Base-by-base conservation (phyloP, 345 rosid genomes). In the Citrus sp. region DNA sequence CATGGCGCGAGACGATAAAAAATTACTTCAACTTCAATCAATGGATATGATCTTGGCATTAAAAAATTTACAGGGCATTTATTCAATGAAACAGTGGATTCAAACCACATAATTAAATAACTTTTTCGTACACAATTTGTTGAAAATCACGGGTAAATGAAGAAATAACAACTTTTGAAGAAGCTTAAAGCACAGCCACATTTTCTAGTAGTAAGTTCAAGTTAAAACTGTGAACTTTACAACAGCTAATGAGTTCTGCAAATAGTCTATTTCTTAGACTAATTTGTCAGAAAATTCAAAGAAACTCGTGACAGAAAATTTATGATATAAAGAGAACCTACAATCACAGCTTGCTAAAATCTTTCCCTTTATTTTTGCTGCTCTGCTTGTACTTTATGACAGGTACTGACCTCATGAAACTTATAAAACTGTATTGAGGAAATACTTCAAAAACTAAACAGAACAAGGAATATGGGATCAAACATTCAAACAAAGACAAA, bases 121-220 rank as follows among this genome's bases (percentile, higher is more conserved):
- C 70, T 51, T 24, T 71, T 72, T 62, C 35, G 19, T 14, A 56
- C 77, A 46, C 28, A 28, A 14, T 40, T 64, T 51, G 30, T 18
- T 32, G 51, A 62, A 77, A 68, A 78, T 71, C 84, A 82, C 27
- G 81, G 64, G 73, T 73, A 76, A 38, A 75, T 75, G 70, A 7
- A 38, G 27, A 32, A 68, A 32, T 67, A 46, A 28, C 56, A 30
- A n/a, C 78, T 74, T 77, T 51, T 35, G 35, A 22, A 7, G 38
- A 49, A 69, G 77, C 37, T 49, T 54, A 75, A 80, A 63, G 58
- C 40, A 63, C 42, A 2, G 37, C 65, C 27, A 54, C 77, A 55
- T 24, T 64, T 37, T 64, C n/a, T n/a, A 4, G 27, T 5, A 51
- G 19, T 4, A 65, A 10, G 46, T 27, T 49, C 70, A 30, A 65